Evolutionary conservation across 176 grass and related monocot species (phyloP), one percentile per base, ranked within the genome.

Genomic region (Hyparrhenia diplandra): DNA sequence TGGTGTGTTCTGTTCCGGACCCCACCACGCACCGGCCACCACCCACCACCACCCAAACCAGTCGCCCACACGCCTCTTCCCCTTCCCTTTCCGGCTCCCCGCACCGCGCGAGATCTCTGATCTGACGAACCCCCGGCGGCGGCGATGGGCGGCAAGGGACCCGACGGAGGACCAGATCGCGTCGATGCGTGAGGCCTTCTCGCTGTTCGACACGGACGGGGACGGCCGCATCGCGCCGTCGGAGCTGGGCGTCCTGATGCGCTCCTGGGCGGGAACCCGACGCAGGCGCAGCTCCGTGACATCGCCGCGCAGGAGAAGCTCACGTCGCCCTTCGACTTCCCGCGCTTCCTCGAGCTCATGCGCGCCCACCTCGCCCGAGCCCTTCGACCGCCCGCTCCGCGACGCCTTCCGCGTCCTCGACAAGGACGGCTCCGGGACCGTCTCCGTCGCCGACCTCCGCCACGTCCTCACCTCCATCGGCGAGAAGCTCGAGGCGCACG

Each of bases 361-460:
- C 87, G 77, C 82, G 73, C 82, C 28, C 85, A 99, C 90, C 92
- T 96, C 86, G 64, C 87, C 92, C 2, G 93, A 95, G 76, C 93
- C 97, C 30, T 99, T 99, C 76, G 97, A 99, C 79, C 87, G 84
- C 68, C 93, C 91, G 21, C 92, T 99, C 58, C 89, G 97, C 77
- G 89, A 93, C 75, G 97, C 97, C 70, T 99, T 99, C 88, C 89
- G 89, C 80, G 97, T 99, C 82, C 91, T 99, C 70, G 97, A 99
- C 97, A 99, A 99, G 91, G 90, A 99, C 83, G 82, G 82, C 16
- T 95, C 88, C 9, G 93, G 97, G 0, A 86, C 80, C 75, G 88
- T 99, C 73, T 88, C 97, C 74, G 93, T 95, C 51, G 91, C 93
- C 80, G 93, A 99, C 68, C 92, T 99, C 43, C 89, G 92, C 87